phyloP scores from a whole-genome alignment of 345 rosid genomes.

The Rhodamnia rubescens region DNA sequence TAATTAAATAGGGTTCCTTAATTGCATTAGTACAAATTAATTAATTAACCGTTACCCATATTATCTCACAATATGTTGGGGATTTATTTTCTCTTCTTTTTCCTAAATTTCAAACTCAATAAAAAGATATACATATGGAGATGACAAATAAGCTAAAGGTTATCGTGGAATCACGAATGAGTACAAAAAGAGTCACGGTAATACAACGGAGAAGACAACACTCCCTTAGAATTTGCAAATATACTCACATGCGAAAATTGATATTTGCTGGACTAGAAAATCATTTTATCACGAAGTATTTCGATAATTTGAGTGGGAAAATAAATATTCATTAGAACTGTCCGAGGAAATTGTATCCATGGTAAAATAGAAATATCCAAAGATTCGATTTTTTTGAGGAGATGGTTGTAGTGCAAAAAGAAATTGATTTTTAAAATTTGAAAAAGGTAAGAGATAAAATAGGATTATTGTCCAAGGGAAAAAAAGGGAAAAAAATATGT shows the following conservation, averaged over 20 bases:
- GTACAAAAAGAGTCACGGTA: accelerated
- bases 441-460: neutral
- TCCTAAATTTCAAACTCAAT: too few relatives aligned
- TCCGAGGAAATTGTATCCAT: neutral
- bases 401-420: neutral
- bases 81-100: too few relatives aligned
- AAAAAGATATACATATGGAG: too few relatives aligned
- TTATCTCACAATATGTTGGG: too few relatives aligned
- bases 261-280: neutral
- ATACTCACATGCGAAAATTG: neutral
- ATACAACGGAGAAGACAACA: neutral
- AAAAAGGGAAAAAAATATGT: too few relatives aligned
- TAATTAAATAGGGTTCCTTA: too few relatives aligned
- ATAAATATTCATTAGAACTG: accelerated
- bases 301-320: neutral
- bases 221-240: too few relatives aligned
- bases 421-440: neutral
- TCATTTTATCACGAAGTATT: neutral
- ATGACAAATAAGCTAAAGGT: neutral
- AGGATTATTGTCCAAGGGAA: neutral
- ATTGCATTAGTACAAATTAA: too few relatives aligned
- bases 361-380: neutral
- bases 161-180: neutral
- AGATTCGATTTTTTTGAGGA: neutral
- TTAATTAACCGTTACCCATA: too few relatives aligned